These are phyloP conservation scores for Eucalyptus guilfoylei DNA, from an alignment of 345 rosid species.

Conservation along the genomic window DNA sequence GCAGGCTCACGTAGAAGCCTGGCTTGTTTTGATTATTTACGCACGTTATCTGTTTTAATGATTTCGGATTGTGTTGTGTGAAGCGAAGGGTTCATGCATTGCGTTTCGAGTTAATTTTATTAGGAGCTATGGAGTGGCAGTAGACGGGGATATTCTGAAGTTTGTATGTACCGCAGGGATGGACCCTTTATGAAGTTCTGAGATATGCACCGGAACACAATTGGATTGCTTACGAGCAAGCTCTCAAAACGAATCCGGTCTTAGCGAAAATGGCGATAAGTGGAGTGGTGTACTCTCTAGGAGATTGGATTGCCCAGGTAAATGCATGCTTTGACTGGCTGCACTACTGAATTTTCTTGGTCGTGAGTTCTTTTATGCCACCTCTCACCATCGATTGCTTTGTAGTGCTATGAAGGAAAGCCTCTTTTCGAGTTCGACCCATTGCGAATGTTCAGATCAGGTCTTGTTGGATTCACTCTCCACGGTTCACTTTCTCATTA, in stretches of 20 bases:
- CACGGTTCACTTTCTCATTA: conserved; percentile 95
- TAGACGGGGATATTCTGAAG: not conserved
- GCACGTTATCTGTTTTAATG: not conserved
- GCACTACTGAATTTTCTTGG: not conserved
- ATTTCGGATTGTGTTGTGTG: not conserved
- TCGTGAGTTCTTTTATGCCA: not conserved
- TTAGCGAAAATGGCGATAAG: conserved; percentile 95
- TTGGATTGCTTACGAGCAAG: conserved; percentile 89
- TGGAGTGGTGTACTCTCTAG: conserved; percentile 73
- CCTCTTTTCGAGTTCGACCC: conserved; percentile 67
- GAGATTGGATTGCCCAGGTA: conserved; percentile 99
- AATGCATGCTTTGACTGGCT: not conserved
- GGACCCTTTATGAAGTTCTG: conserved; percentile 84
- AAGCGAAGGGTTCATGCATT: not conserved
- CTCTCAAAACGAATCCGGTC: conserved; percentile 77
- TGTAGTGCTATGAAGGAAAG: conserved; percentile 82
- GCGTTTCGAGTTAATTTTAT: not conserved
- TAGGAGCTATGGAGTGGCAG: not conserved
- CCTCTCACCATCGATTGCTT: not conserved
- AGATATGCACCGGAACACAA: conserved; percentile 84
- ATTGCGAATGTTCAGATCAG: conserved; percentile 65
- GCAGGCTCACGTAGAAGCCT: not conserved
- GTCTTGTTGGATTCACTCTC: conserved; percentile 86
- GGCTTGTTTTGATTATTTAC: not conserved
- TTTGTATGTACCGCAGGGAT: conserved; percentile 43